Base-by-base conservation (phyloP, 192 early-diverging fungal species). In the Dimargaris cristalligena region DNA sequence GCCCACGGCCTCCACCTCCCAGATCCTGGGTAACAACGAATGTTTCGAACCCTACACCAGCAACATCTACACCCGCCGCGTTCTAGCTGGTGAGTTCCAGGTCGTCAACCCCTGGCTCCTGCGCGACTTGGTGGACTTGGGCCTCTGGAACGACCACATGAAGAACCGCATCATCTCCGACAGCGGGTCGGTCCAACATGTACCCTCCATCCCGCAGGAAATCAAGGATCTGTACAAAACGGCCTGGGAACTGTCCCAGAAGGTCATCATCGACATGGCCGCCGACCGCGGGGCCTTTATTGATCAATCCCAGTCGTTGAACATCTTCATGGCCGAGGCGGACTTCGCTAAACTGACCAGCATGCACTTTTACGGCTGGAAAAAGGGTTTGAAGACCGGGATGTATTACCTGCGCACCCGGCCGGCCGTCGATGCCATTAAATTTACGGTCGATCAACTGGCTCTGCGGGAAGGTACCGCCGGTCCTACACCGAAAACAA, bases 301-400 rank as follows among this genome's bases (percentile, higher is more conserved):
- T 68, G 92, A 98, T 72, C 94, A 98, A 67, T 87, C 84, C 44
- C 94, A 98, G 67, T 87, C 83, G 63, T 76, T 98, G 33, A 98
- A 98, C 70, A 89, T 98, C 59, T 90, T 92, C 71, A 78, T 96
- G 69, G 90, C 85, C n/a, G 89, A 90, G 51, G 80, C 91, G 11
- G 92, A 87, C 69, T 94, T 85, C 73, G 89, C 86, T 67, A 93
- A 91, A 71, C 76, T 98, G 61, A 92, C 94, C 8, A 81, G 77
- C 34, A 98, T 98, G 94, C 92, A 96, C 72, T 96, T 98, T 64
- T 94, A 96, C 69, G 94, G 89, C 16, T 96, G 94, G 92, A 89
- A 89, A 75, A 84, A 86, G 73, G 94, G 94, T 2, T 77, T 98
- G 22, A 98, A 98, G 85, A 98, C 94, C 9, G 94, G 94, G 47